Evolutionary conservation across 768 basidiomycete species (phyloP).

Genomic region (Gloeostereum incarnatum): DNA sequence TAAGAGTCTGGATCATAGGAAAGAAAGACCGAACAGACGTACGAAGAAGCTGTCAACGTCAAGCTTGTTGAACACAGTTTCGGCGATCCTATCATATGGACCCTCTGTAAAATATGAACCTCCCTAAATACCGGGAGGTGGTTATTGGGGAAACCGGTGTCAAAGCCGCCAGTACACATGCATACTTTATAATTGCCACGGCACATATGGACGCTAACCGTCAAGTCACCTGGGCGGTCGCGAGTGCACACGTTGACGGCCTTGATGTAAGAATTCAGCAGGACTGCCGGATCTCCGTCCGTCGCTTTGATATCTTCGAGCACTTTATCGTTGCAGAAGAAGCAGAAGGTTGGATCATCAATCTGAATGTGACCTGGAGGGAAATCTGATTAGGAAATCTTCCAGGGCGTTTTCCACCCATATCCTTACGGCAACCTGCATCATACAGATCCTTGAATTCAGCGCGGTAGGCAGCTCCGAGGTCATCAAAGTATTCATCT

Average conservation of each 20-base stretch:
- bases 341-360: conserved; percentile 46
- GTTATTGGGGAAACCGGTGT: conserved; percentile 1
- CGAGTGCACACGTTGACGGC: conserved; percentile 50
- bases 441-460: conserved; percentile 40
- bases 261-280: conserved; percentile 62
- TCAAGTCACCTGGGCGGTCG: conserved; percentile 45
- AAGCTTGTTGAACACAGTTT: conserved; percentile 47
- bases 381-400: conserved; percentile 9
- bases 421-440: conserved; percentile 35
- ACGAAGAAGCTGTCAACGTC: conserved; percentile 51
- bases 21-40: conserved; percentile 8
- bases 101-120: conserved; percentile 53
- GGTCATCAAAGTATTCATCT: conserved; percentile 45
- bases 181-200: conserved; percentile 44
- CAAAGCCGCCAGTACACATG: conserved; percentile 20
- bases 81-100: conserved; percentile 44
- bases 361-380: conserved; percentile 39
- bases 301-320: conserved; percentile 44
- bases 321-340: conserved; percentile 58
- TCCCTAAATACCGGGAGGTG: conserved; percentile 11
- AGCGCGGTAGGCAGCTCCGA: conserved; percentile 35
- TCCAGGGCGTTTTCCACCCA: not conserved
- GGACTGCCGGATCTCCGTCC: conserved; percentile 50
- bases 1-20: not conserved
- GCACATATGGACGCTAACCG: conserved; percentile 52